These are phyloP conservation scores for Eucalyptus curtisii DNA, from an alignment of 345 rosid genomes.

Conservation along the genomic window DNA sequence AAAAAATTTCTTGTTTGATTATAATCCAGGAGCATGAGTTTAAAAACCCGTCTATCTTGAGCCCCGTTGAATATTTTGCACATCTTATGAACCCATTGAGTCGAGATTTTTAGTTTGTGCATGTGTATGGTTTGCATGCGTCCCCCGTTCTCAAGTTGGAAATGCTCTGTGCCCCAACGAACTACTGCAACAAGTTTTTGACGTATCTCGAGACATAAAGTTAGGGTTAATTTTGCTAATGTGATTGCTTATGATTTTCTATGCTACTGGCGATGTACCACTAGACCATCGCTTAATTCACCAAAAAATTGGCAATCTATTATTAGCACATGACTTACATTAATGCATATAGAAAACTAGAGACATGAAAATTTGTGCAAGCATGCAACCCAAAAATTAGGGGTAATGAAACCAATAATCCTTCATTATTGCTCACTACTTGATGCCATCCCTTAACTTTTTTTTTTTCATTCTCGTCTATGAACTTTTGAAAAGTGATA, in stretches of 20 bases:
- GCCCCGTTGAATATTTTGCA: neutral
- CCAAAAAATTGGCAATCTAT: neutral
- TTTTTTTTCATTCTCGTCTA: neutral
- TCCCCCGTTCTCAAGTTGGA: neutral
- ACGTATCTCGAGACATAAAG: neutral
- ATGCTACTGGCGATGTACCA: neutral
- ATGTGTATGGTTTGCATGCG: neutral
- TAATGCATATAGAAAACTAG: neutral
- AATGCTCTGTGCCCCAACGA: neutral
- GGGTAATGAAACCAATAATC: neutral
- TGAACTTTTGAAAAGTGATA: neutral
- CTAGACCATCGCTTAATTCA: neutral
- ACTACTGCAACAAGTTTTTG: neutral
- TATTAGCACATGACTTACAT: neutral
- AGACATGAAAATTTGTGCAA: neutral
- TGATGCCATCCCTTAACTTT: neutral
- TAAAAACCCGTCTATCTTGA: neutral
- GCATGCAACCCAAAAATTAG: neutral
- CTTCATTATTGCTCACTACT: neutral
- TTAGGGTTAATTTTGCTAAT: neutral
- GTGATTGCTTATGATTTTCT: neutral
- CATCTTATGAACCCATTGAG: neutral
- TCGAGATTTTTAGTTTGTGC: neutral
- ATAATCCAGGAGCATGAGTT: neutral
- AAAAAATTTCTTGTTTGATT: neutral